Evolutionary conservation across 2,329 filamentous ascomycete species (phyloP), one percentile per base, ranked within the genome.

Genomic region (Beauveria brongniartii): DNA sequence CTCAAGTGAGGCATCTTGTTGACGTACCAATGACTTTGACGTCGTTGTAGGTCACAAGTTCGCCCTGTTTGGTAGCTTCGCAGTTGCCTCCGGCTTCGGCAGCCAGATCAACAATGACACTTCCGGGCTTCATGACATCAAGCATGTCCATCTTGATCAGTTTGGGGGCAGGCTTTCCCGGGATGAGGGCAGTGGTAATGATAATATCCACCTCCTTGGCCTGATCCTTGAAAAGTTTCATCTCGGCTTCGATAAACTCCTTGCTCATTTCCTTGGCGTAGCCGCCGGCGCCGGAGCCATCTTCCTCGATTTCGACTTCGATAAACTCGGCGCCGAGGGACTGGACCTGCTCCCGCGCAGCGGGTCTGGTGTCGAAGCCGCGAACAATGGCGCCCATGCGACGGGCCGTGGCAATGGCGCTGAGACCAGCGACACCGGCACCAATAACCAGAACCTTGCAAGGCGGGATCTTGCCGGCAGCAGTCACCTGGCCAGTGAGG

Each of bases 241-340:
- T 95, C 72, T 96, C 91, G 6, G 91, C 91, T 63, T 91, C 90
- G 71, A 94, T 91, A 69, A 96, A 96, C 66, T 93, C 91, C 69
- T 93, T 92, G 59, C 90, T 94, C 91, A 96, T 96, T 70, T 92
- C 90, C 70, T 96, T 96, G 58, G 90, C 91, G 69, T 96, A 96
- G 18, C 92, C 92, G 30, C 92, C 91, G 9, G 89, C 86, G 2
- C 91, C 91, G 14, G 88, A 86, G 2, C 92, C 92, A 63, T 94
- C 91, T 74, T 96, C 92, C 66, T 93, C 73, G 24, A 96, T 80
- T 16, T 91, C 88, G 24, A 96, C 91, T 73, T 96, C 90, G 66
- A 96, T 84, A 68, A 95, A 96, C 69, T 96, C 92, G 20, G 91
- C 92, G 28, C 92, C 92, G 0, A 96, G 82, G 5, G 91, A 95